Conservation (phyloP, 306 rosid species). For the Luffa acutangula region DNA sequence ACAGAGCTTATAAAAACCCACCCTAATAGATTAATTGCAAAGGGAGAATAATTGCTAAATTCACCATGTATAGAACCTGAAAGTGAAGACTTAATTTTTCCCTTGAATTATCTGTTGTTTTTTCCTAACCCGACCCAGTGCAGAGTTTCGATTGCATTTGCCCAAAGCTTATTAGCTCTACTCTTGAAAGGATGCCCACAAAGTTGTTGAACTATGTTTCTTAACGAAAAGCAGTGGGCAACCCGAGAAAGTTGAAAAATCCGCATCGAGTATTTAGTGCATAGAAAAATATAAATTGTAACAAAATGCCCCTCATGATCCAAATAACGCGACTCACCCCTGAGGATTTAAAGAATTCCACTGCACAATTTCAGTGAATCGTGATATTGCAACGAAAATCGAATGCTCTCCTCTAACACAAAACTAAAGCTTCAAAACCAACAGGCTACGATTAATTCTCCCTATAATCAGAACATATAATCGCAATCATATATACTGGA, state of each 20-base stretch:
- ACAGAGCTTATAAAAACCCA: not conserved
- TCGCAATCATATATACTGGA: not conserved
- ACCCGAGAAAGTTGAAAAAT: not conserved
- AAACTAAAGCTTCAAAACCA: not conserved
- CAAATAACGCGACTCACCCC: not conserved
- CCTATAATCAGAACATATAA: not conserved
- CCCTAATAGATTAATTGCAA: not conserved
- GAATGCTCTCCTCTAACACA: not conserved
- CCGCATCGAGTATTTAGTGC: not conserved
- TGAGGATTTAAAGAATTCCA: not conserved
- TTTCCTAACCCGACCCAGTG: not conserved
- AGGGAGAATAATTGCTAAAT: not conserved
- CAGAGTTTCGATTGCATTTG: not conserved
- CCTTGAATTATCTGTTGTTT: not conserved
- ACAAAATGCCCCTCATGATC: not conserved
- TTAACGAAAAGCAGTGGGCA: not conserved
- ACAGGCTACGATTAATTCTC: not conserved
- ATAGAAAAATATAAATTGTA: too few relatives aligned
- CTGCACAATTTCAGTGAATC: not conserved
- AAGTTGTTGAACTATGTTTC: not conserved
- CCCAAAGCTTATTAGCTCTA: not conserved
- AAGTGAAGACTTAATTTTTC: not conserved
- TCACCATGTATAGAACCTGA: not conserved
- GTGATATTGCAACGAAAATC: not conserved
- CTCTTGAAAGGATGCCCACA: not conserved